Evolutionary conservation across 2,329 filamentous ascomycete genomes (phyloP).

Genomic region (Aspergillus sp.): DNA sequence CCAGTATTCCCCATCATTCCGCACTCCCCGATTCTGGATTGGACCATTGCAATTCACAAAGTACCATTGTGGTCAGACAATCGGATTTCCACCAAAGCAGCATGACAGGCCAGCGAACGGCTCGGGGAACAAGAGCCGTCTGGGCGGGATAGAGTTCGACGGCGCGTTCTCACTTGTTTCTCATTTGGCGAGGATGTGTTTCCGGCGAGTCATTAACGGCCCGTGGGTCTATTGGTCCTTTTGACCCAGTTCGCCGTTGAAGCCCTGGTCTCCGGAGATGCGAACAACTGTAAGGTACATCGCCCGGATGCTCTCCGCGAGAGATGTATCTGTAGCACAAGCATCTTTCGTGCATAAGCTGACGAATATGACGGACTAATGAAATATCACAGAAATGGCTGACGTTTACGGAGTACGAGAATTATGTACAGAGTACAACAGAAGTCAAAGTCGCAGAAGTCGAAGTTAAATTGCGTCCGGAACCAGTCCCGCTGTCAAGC

Average conservation of each 20-base stretch:
- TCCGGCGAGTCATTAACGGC: neutral
- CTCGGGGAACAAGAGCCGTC: neutral
- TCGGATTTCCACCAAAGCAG: neutral
- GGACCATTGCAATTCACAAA: too few relatives aligned
- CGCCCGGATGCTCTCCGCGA: neutral
- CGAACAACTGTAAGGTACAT: neutral
- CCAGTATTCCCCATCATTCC: neutral
- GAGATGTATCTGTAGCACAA: too few relatives aligned
- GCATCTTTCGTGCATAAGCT: too few relatives aligned
- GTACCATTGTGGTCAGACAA: neutral
- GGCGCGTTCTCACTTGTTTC: neutral
- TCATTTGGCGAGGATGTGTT: neutral
- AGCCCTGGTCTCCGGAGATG: neutral
- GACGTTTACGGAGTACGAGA: too few relatives aligned
- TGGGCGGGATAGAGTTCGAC: neutral
- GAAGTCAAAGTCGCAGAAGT: too few relatives aligned
- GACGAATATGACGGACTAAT: too few relatives aligned
- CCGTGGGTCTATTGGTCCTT: too few relatives aligned
- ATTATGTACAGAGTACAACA: too few relatives aligned
- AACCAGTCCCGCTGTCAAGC: too few relatives aligned
- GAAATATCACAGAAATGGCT: too few relatives aligned
- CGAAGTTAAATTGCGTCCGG: too few relatives aligned
- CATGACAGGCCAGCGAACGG: neutral
- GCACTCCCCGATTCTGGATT: too few relatives aligned
- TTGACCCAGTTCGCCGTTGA: neutral